These are phyloP conservation scores for Kurtzmaniella cleridarum DNA, from an alignment of 805 yeast genomes.

Conservation along the genomic window DNA sequence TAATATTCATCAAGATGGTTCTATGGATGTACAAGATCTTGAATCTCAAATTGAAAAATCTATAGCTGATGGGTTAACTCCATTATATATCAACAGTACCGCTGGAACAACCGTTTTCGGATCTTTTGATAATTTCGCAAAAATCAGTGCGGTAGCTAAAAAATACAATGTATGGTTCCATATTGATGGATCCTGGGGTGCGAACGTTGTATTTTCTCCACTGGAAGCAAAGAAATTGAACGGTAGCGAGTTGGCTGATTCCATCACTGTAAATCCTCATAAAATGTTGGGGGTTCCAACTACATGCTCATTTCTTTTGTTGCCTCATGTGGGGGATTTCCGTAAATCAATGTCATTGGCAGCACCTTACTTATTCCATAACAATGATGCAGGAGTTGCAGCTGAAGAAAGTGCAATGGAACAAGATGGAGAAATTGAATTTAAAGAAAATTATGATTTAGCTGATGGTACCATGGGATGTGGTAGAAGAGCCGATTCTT, in stretches of 20 bases:
- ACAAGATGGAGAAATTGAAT: no score
- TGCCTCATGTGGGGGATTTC: conserved; percentile 63
- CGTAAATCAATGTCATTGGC: conserved; percentile 67
- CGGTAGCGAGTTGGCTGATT: conserved; percentile 66
- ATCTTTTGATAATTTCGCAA: conserved; percentile 64
- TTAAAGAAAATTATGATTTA: conserved; percentile 58
- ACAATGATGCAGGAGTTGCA: conserved; percentile 23
- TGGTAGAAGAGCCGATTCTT: conserved; percentile 78
- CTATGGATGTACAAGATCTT: conserved; percentile 47
- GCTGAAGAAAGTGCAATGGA: no score
- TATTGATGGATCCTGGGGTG: conserved; percentile 91
- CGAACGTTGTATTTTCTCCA: conserved; percentile 66
- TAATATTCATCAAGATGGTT: conserved; percentile 49
- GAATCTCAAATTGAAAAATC: conserved; percentile 41
- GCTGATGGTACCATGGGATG: conserved; percentile 94
- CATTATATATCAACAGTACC: conserved; percentile 73
- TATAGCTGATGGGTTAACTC: conserved; percentile 53
- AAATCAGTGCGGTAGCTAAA: conserved; percentile 49
- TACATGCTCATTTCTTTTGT: conserved; percentile 65
- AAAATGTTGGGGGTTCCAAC: conserved; percentile 86
- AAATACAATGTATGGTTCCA: conserved; percentile 67
- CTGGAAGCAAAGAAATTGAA: conserved; percentile 39
- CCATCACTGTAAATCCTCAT: conserved; percentile 80
- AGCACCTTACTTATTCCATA: conserved; percentile 81
- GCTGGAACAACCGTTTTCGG: conserved; percentile 91